Conservation (phyloP, 2,329 filamentous ascomycete species). For the Tolypocladium tundrense region DNA sequence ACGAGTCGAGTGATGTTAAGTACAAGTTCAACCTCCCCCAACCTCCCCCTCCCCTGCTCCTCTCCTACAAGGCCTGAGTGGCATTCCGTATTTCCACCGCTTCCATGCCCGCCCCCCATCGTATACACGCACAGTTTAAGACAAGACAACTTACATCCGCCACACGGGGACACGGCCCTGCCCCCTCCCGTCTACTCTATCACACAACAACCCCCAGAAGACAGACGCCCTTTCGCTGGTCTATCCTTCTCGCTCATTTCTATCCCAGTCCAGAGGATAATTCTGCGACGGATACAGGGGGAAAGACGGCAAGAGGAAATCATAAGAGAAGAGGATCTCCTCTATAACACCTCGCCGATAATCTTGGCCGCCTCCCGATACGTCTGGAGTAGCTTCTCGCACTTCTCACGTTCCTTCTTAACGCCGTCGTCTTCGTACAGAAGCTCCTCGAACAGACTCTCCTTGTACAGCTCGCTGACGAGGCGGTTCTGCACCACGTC, state of each 20-base stretch:
- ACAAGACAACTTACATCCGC: neutral
- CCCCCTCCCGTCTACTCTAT: neutral
- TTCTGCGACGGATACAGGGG: neutral
- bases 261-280: neutral
- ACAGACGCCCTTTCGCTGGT: neutral
- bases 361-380: constrained; percentile 98
- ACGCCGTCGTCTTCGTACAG: constrained; percentile 96
- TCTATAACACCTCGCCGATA: constrained; percentile 84
- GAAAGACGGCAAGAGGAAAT: neutral
- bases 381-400: constrained; percentile 86
- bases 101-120: neutral
- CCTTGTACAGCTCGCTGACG: constrained; percentile 91
- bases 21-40: neutral
- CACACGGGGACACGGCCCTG: neutral
- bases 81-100: neutral
- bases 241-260: neutral
- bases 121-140: neutral
- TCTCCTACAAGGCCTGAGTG: neutral
- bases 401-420: constrained; percentile 97
- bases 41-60: neutral
- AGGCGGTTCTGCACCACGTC: constrained; percentile 95
- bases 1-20: constrained; percentile 7
- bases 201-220: neutral
- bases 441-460: constrained; percentile 80
- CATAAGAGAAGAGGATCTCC: neutral